Base-by-base conservation (phyloP, 805 yeast species). In the Candida easanensis region DNA sequence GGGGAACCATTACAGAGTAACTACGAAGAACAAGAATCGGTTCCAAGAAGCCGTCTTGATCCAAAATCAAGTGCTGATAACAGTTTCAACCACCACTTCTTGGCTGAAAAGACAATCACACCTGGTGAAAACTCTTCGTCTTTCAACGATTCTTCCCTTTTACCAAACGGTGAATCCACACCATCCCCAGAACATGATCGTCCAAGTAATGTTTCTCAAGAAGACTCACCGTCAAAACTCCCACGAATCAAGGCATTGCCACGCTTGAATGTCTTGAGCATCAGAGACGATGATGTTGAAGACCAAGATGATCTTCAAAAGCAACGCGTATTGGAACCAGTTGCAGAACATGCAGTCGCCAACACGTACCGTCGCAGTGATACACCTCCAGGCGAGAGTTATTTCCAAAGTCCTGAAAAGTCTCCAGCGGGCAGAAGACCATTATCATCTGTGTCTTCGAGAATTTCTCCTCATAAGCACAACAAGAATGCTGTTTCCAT, bases 161-260 rank as follows among this genome's bases (percentile, higher is more conserved):
- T 38, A 2, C 60, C 60, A 17, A 54, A 49, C 26, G 60, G 40
- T 2, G 48, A 49, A 32, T 57, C 62, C 5, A 54, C 60, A 0
- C 57, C 58, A 3, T 51, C 60, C 9, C 54, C 59, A 16, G 42
- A 23, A 5, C 33, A 21, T n/a, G 16, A 16, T 7, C 19, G 8
- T 5, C 11, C 28, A n/a, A 30, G 19, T 13, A 9, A 4, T 22
- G 5, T 10, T 10, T 17, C 11, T 11, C 27, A 19, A 9, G 28
- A 28, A 2, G 30, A 26, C 13, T 50, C 60, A 1, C 62, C 60
- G 17, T 54, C 60, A 3, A 57, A 50, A 31, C 27, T 54, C 14
- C 54, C 60, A 16, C 45, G 61, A 39, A 52, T 46, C n/a, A 50
- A 48, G 30, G 60, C 46, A 10, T 36, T 57, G 3, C 61, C 62